These are phyloP conservation scores for Vanrija sp. DNA, from an alignment of 1,284 basidiomycete genomes.

Conservation along the genomic window DNA sequence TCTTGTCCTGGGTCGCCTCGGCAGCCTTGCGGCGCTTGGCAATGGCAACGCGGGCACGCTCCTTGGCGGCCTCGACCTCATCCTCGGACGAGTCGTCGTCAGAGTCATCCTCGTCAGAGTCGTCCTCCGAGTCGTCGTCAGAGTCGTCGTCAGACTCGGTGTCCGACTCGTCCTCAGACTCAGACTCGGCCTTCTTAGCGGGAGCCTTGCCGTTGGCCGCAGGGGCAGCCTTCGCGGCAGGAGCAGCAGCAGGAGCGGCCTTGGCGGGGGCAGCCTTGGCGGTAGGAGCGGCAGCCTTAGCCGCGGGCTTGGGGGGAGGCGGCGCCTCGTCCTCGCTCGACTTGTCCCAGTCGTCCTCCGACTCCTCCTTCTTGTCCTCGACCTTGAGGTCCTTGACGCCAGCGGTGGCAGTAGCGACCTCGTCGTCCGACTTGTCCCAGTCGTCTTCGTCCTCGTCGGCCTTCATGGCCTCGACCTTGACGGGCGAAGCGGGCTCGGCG, in stretches of 20 bases:
- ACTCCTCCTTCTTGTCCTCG: conserved; percentile 29
- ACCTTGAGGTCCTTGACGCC: conserved; percentile 41
- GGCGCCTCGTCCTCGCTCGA: conserved; percentile 47
- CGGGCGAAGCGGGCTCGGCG: conserved; percentile 29
- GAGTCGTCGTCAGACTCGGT: conserved; percentile 50
- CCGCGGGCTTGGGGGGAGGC: conserved; percentile 14
- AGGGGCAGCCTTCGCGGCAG: conserved; percentile 20
- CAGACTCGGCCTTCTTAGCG: conserved; percentile 28
- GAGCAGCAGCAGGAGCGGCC: conserved; percentile 9
- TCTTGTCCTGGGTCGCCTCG: conserved; percentile 78
- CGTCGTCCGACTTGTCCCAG: conserved; percentile 12
- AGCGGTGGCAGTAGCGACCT: conserved; percentile 23
- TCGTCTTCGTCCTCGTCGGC: conserved; percentile 4
- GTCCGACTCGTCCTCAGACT: conserved; percentile 27
- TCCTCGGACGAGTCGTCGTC: conserved; percentile 57
- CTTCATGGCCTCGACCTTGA: conserved; percentile 28
- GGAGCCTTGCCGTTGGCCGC: conserved; percentile 31
- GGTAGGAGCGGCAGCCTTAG: conserved; percentile 10
- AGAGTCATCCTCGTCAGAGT: conserved; percentile 48
- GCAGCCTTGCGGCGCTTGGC: conserved; percentile 81
- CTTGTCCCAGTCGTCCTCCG: conserved; percentile 71
- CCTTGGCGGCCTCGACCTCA: conserved; percentile 71
- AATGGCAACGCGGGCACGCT: conserved; percentile 74
- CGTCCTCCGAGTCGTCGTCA: conserved; percentile 42
- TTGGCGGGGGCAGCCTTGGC: conserved; percentile 7